These are phyloP conservation scores for Coemansia sp. DNA, from an alignment of 192 early-diverging fungal species.

Conservation along the genomic window DNA sequence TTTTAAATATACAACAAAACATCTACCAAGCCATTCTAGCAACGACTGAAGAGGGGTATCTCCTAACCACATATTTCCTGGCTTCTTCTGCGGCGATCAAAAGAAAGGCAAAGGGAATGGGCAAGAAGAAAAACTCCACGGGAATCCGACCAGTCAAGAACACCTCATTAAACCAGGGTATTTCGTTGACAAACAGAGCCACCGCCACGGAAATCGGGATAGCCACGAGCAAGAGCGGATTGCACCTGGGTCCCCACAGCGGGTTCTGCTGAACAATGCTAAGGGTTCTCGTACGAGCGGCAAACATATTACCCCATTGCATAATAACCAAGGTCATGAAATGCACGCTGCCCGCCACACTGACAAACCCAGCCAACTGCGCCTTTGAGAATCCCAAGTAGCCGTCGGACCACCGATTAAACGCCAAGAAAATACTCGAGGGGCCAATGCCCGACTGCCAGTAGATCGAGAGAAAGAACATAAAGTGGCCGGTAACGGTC, in stretches of 20 bases:
- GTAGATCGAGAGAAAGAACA: conserved; percentile 71
- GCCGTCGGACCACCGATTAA: conserved; percentile 57
- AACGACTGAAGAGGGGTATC: conserved; percentile 16
- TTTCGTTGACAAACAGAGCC: conserved; percentile 30
- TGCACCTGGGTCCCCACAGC: conserved; percentile 44
- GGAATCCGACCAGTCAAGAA: conserved; percentile 60
- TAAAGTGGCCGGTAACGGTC: conserved; percentile 62
- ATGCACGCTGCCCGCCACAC: conserved; percentile 36
- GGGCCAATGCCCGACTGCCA: conserved; percentile 58
- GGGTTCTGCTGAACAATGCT: conserved; percentile 50
- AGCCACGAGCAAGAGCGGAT: conserved; percentile 29
- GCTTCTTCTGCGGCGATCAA: conserved; percentile 59
- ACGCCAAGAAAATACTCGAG: conserved; percentile 57
- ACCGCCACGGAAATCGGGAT: conserved; percentile 36
- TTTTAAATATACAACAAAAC: background rate
- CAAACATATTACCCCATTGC: conserved; percentile 57
- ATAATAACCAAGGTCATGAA: conserved; percentile 52
- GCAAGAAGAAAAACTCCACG: conserved; percentile 60
- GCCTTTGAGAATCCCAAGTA: conserved; percentile 54
- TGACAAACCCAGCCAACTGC: conserved; percentile 49
- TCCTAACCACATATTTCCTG: conserved; percentile 56
- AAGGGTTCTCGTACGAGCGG: conserved; percentile 38
- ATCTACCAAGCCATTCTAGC: conserved; percentile 35
- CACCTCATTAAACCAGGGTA: conserved; percentile 35
- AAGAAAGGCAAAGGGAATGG: conserved; percentile 54